A percentile compares a stretch with the other conserved stretches of the same genome.
These are phyloP conservation scores for Colletotrichum spinosum DNA, from an alignment of 2,329 filamentous ascomycete species.

Conservation along the genomic window DNA sequence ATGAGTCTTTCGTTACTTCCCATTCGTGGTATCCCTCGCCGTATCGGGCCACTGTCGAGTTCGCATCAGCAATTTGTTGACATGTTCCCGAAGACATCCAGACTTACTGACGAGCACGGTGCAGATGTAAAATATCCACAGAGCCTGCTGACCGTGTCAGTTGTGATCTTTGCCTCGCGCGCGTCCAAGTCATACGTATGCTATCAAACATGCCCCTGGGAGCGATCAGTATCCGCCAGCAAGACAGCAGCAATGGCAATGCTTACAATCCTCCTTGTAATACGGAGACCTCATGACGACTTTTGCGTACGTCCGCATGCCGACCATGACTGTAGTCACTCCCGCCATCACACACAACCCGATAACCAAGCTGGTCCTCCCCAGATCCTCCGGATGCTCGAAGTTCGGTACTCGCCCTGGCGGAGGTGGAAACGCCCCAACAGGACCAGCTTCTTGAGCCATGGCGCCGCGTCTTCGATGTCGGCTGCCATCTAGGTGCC, in stretches of 20 bases:
- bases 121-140: slow-evolving; percentile 8
- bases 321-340: not conserved
- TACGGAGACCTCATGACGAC: not conserved
- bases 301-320: slow-evolving; percentile 8
- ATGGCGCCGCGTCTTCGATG: not conserved
- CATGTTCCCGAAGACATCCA: rapidly evolving
- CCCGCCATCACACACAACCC: slow-evolving; percentile 1
- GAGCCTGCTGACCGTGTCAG: not conserved
- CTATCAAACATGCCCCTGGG: slow-evolving; percentile 3
- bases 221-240: not conserved
- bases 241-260: not conserved
- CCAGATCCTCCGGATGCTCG: slow-evolving; percentile 27
- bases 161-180: not conserved
- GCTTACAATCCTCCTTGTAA: slow-evolving; percentile 15
- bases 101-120: slow-evolving; percentile 12
- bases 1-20: slow-evolving; percentile 37
- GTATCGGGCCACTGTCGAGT: slow-evolving; percentile 36
- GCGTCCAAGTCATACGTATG: not conserved
- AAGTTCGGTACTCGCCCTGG: slow-evolving; percentile 38
- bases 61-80: not conserved
- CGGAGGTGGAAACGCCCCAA: slow-evolving; percentile 35
- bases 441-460: slow-evolving; percentile 11
- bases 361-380: slow-evolving; percentile 2
- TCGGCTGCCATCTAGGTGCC: not conserved
- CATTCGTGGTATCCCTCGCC: slow-evolving; percentile 39